Evolutionary conservation across 352 stramenopile species (phyloP).

Genomic region (Phytophthora colocasiae): DNA sequence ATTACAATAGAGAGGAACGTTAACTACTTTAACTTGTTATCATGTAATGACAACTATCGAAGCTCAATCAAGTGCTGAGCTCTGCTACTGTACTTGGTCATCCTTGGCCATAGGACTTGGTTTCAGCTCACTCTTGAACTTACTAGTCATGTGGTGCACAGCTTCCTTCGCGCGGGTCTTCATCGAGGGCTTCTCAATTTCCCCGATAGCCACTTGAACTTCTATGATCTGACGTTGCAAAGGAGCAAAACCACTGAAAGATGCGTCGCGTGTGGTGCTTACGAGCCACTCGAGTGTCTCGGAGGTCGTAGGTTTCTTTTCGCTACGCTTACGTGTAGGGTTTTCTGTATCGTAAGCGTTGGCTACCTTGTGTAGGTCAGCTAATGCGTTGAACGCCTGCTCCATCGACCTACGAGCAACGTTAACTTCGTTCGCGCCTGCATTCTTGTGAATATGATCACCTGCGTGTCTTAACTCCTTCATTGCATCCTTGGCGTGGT

Average conservation of each 20-base stretch:
- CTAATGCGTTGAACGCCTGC: constrained; percentile 37
- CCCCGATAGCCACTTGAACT: constrained; percentile 10
- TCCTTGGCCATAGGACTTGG: constrained; percentile 13
- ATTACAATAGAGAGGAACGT: constrained; percentile 23
- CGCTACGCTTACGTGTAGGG: constrained; percentile 13
- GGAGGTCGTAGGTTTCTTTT: constrained; percentile 31
- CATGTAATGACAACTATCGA: background rate
- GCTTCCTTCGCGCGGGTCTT: constrained; percentile 32
- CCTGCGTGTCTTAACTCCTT: constrained; percentile 25
- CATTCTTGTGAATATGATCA: constrained; percentile 28
- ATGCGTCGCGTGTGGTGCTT: constrained; percentile 34
- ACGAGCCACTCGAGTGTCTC: constrained; percentile 41
- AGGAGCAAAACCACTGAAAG: constrained; percentile 30
- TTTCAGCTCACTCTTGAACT: constrained; percentile 22
- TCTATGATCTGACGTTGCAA: constrained; percentile 33
- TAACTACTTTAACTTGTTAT: constrained; percentile 2
- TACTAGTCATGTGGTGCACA: constrained; percentile 31
- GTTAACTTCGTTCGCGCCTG: constrained; percentile 12
- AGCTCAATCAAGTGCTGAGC: constrained; percentile 2
- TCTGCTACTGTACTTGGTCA: background rate
- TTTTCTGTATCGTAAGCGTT: constrained; percentile 36
- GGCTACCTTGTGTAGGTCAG: constrained; percentile 36
- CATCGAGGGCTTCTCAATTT: constrained; percentile 33
- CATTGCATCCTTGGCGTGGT: constrained; percentile 39
- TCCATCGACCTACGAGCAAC: constrained; percentile 32